These are phyloP conservation scores for Angomonas deanei DNA, from an alignment of 208 protist species.

Conservation along the genomic window DNA sequence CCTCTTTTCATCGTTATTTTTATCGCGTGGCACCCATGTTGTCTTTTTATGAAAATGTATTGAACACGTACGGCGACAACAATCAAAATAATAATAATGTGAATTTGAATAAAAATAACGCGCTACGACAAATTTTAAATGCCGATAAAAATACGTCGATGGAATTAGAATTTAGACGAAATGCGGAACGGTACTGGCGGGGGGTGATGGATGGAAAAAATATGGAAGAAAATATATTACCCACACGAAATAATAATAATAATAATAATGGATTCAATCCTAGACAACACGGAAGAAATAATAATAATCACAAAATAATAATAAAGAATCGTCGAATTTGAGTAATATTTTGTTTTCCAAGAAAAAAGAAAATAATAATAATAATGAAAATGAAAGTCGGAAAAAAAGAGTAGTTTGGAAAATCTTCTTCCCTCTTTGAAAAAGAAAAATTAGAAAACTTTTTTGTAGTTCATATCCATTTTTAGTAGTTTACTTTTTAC, in stretches of 20 bases:
- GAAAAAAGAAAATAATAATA: slow-evolving; percentile 6
- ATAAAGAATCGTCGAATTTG: not conserved
- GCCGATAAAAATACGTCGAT: slow-evolving; percentile 54
- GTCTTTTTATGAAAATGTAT: slow-evolving; percentile 37
- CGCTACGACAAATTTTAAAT: slow-evolving; percentile 44
- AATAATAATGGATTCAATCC: not conserved
- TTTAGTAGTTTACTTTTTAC: too few species aligned
- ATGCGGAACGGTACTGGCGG: slow-evolving; percentile 85
- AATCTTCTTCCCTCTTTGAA: slow-evolving; percentile 2
- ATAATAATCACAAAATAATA: slow-evolving; percentile 5
- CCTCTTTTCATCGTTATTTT: slow-evolving; percentile 76
- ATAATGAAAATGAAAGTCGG: slow-evolving; percentile 1
- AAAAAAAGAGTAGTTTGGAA: slow-evolving; percentile 3
- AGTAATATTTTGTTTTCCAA: not conserved
- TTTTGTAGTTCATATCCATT: too few species aligned
- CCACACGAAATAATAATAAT: not conserved
- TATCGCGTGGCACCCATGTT: slow-evolving; percentile 77
- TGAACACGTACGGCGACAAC: slow-evolving; percentile 18
- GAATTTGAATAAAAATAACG: slow-evolving; percentile 21
- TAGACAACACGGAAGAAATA: not conserved
- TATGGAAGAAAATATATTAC: slow-evolving; percentile 27
- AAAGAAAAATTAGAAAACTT: slow-evolving; percentile 1
- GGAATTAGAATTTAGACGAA: slow-evolving; percentile 78
- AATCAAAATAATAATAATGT: not conserved
- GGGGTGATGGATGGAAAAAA: slow-evolving; percentile 68